These are phyloP conservation scores for Colletotrichum lindemuthianum DNA, from an alignment of 2,329 filamentous ascomycete species.

Conservation along the genomic window DNA sequence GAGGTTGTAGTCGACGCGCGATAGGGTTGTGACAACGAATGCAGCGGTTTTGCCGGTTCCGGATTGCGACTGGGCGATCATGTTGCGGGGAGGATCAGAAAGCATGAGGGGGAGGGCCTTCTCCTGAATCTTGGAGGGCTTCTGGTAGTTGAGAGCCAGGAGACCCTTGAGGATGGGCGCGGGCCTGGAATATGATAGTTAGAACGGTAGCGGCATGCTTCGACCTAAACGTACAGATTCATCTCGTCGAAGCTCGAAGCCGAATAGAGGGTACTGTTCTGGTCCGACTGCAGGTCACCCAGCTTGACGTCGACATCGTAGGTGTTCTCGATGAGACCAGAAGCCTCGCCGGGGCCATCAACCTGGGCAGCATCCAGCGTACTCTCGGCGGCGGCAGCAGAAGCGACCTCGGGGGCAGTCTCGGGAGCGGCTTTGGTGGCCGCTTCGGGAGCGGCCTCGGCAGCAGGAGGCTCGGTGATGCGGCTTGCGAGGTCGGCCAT, in stretches of 20 bases:
- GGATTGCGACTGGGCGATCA: slow-evolving; percentile 99
- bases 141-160: slow-evolving; percentile 84
- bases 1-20: slow-evolving; percentile 79
- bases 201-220: background rate
- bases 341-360: slow-evolving; percentile 51
- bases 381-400: slow-evolving; percentile 39
- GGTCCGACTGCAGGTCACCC: slow-evolving; percentile 86
- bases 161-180: slow-evolving; percentile 79
- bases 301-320: slow-evolving; percentile 94
- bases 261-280: slow-evolving; percentile 88
- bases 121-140: slow-evolving; percentile 98
- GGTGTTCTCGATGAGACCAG: slow-evolving; percentile 73
- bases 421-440: slow-evolving; percentile 37
- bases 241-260: slow-evolving; percentile 86
- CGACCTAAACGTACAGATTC: slow-evolving; percentile 71
- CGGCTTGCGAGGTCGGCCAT: slow-evolving; percentile 64
- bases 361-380: slow-evolving; percentile 43
- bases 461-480: slow-evolving; percentile 56
- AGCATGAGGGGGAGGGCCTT: slow-evolving; percentile 91
- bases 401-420: slow-evolving; percentile 36
- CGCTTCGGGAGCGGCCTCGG: slow-evolving; percentile 39
- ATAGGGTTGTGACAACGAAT: slow-evolving; percentile 91
- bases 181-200: slow-evolving; percentile 40
- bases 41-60: slow-evolving; percentile 98
- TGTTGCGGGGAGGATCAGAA: slow-evolving; percentile 85